Percentiles rank a stretch among this genome's conserved stretches.
phyloP scores from a whole-genome alignment of 2,329 filamentous ascomycete genomes.

The Emmonsiellopsis sp. region DNA sequence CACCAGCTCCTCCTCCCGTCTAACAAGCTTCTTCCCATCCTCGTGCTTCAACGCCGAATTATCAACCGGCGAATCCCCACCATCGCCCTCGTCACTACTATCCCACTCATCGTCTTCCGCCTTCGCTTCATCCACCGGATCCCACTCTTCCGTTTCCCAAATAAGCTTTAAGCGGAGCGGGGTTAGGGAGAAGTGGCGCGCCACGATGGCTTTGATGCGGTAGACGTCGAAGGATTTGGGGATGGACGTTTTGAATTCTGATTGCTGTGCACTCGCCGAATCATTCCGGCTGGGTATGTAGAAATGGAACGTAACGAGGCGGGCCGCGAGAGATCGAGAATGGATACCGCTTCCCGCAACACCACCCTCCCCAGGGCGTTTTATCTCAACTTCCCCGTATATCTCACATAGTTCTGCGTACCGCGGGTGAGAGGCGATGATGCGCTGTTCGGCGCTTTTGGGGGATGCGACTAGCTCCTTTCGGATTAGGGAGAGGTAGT shows the following conservation, averaged over 20 bases:
- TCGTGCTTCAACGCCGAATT: conserved; percentile 12
- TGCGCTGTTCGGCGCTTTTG: conserved; percentile 36
- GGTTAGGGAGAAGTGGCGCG: conserved; percentile 55
- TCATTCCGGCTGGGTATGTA: conserved; percentile 31
- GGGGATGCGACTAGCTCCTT: conserved; percentile 52
- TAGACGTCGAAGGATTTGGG: conserved; percentile 75
- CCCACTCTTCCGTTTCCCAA: conserved; percentile 88
- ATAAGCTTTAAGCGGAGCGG: conserved; percentile 59
- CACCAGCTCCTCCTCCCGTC: conserved; percentile 67
- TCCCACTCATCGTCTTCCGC: conserved; percentile 45
- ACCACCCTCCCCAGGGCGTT: conserved; percentile 36
- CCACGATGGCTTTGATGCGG: conserved; percentile 67
- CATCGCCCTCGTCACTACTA: conserved; percentile 42
- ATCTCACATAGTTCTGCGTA: conserved; percentile 64
- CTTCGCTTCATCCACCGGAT: conserved; percentile 60
- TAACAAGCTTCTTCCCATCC: conserved; percentile 53
- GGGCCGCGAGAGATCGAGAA: conserved; percentile 71
- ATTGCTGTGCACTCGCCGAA: conserved; percentile 8
- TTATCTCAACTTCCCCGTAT: conserved; percentile 62
- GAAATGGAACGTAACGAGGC: conserved; percentile 57
- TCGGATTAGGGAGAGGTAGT: conserved; percentile 78
- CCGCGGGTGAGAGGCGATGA: conserved; percentile 58
- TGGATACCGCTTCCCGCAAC: conserved; percentile 39
- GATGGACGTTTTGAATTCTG: conserved; percentile 40
- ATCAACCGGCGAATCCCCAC: conserved; percentile 23